Base-by-base conservation (phyloP, 306 rosid species). In the Phaseolus lunatus region DNA sequence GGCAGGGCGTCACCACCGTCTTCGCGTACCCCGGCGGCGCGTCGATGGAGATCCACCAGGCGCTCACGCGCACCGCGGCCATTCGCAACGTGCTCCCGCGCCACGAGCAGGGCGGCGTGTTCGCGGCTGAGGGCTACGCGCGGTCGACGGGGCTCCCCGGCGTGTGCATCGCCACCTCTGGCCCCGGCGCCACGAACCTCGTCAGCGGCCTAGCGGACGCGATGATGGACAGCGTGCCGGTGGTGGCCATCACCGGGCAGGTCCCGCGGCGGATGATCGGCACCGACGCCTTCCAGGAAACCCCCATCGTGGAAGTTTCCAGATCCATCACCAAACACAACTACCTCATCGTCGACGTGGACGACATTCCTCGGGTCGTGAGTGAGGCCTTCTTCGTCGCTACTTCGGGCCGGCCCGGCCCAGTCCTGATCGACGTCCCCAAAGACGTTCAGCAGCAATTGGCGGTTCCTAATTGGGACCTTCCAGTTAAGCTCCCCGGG, bases 21-120 rank as follows among this genome's bases (percentile, higher is more conserved):
- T 92, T 95, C 78, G 97, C 98, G 23, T 92, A 95, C 83, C 98
- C 97, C 5, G 98, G 96, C 13, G 97, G 98, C 65, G 96, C 98
- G 5, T 92, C 98, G 5, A 3, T 95, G 97, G 97, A 95, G 85
- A 95, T 95, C 83, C 97, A 95, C 87, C 97, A 95, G 67, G 97
- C 98, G 0, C 93, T 95, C 29, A 95, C 96, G 7, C 96, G 97
- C 82, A 89, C 98, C 43, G 0, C 19, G 14, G 4, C 19, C 52
- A 92, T 95, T 70, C 89, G 90, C 4, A 95, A 89, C 78, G 79
- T 89, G 33, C 97, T 95, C 13, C 98, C 97, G 0, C 97, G 97
- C 31, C 98, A 92, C 47, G 97, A 95, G 69, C 97, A 95, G 56
- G 97, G 98, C 2, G 98, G 98, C 0, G 50, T 87, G 2, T 90